Conservation (phyloP, 1,284 basidiomycete genomes). For the Cutaneotrichosporon daszewskae region DNA sequence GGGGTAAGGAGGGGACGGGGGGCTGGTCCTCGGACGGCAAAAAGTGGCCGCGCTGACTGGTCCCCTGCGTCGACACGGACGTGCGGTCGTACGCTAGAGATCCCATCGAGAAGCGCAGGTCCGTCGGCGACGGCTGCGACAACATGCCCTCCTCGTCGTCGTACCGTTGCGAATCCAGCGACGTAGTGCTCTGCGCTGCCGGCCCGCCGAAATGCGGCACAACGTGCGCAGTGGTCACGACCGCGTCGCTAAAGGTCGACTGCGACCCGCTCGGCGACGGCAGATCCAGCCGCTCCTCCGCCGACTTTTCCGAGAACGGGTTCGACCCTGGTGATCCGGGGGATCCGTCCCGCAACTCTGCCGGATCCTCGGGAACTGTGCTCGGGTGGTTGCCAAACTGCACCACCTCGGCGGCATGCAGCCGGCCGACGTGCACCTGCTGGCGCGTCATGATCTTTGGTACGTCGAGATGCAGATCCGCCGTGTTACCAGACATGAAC, state of each 20-base stretch:
- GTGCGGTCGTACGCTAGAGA: constrained; percentile 36
- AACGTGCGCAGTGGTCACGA: not conserved
- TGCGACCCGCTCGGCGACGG: too few relatives aligned
- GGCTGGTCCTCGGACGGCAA: constrained; percentile 6
- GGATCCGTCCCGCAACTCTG: not conserved
- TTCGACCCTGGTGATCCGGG: constrained; percentile 1
- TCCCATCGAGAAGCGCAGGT: constrained; percentile 47
- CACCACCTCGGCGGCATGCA: constrained; percentile 47
- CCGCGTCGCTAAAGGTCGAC: too few relatives aligned
- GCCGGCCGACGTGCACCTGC: constrained; percentile 43
- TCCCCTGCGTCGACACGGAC: constrained; percentile 37
- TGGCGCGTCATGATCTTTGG: constrained; percentile 47
- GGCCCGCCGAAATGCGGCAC: constrained; percentile 5
- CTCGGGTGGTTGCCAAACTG: constrained; percentile 27
- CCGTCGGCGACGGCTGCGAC: constrained; percentile 20
- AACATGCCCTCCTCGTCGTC: constrained; percentile 22
- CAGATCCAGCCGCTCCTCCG: too few relatives aligned
- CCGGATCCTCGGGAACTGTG: not conserved
- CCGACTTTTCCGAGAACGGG: constrained; percentile 12
- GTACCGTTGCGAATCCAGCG: constrained; percentile 17
- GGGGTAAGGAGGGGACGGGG: constrained; percentile 7
- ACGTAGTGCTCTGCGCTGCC: constrained; percentile 7
- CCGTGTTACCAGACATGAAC: constrained; percentile 42
- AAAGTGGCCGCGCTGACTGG: constrained; percentile 10
- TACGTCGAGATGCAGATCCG: constrained; percentile 42